These are phyloP conservation scores for Bipolaris sorokiniana DNA, from an alignment of 2,329 filamentous ascomycete genomes.

Conservation along the genomic window DNA sequence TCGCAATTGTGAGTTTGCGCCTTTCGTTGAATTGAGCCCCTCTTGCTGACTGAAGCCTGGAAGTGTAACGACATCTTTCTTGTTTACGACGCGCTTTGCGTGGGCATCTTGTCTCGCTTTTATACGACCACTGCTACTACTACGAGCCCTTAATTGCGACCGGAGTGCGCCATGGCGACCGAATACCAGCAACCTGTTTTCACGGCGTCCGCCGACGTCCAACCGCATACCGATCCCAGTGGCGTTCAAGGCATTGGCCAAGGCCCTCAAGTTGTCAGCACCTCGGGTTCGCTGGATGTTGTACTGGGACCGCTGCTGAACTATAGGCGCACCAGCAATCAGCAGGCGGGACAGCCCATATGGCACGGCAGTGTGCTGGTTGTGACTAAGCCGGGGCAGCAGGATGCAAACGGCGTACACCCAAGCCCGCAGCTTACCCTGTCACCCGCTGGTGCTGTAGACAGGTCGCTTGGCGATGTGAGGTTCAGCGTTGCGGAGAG, in stretches of 20 bases:
- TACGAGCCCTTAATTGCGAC: conserved; percentile 3
- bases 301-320: conserved; percentile 77
- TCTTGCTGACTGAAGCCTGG: conserved; percentile 18
- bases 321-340: conserved; percentile 74
- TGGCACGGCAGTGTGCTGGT: conserved; percentile 90
- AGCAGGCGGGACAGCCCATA: conserved; percentile 50
- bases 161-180: conserved; percentile 9
- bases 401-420: conserved; percentile 21
- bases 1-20: conserved; percentile 20
- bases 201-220: conserved; percentile 5
- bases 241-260: conserved; percentile 48
- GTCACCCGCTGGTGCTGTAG: conserved; percentile 54
- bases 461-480: conserved; percentile 30
- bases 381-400: conserved; percentile 75
- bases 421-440: conserved; percentile 65
- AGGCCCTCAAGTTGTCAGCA: conserved; percentile 54
- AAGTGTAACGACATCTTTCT: conserved; percentile 3
- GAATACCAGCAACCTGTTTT: not conserved
- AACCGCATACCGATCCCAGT: conserved; percentile 29
- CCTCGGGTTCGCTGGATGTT: conserved; percentile 58
- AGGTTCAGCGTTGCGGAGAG: conserved; percentile 34
- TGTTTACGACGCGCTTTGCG: conserved; percentile 4
- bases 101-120: not conserved
- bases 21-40: conserved; percentile 7
- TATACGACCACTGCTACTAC: not conserved